Conservation (phyloP, 768 basidiomycete species). For the Termitomyces titanicus region DNA sequence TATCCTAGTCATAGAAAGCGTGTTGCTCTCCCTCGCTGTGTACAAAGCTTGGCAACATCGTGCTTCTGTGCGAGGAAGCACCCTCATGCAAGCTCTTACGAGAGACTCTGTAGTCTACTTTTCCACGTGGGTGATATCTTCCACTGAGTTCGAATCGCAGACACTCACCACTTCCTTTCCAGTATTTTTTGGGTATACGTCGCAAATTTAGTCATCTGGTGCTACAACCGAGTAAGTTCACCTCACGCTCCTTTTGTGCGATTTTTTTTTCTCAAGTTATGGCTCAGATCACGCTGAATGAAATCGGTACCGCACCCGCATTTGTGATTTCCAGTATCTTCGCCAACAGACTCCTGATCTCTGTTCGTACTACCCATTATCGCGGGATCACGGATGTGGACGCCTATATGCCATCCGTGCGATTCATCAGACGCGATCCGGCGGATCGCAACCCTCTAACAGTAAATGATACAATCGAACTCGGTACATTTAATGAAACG, state of each 20-base stretch:
- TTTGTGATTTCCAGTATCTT: constrained; percentile 26
- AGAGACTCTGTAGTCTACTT: constrained; percentile 30
- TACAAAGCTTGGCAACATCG: constrained; percentile 28
- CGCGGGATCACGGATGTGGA: constrained; percentile 11
- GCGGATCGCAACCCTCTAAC: no score
- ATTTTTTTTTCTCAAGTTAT: no score
- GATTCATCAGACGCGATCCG: background rate
- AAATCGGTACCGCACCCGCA: constrained; percentile 26
- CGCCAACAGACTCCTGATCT: constrained; percentile 27
- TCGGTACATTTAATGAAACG: background rate
- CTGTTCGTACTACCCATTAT: constrained; percentile 22
- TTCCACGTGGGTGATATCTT: constrained; percentile 28
- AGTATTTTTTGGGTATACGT: constrained; percentile 32
- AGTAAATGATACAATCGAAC: background rate
- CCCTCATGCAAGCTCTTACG: constrained; percentile 25
- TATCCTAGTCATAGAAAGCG: constrained; percentile 24
- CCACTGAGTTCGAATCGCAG: no score
- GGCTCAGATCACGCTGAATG: constrained; percentile 15
- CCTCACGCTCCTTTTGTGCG: no score
- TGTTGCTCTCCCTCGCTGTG: constrained; percentile 24
- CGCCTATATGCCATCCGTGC: constrained; percentile 17
- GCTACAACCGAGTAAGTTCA: no score
- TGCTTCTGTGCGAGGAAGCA: constrained; percentile 14
- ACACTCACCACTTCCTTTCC: no score
- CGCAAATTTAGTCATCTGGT: constrained; percentile 18